A percentile compares a stretch with the other conserved stretches of the same genome.
phyloP scores from a whole-genome alignment of 2,329 filamentous ascomycete species.

The Neoscytalidium dimidiatum region DNA sequence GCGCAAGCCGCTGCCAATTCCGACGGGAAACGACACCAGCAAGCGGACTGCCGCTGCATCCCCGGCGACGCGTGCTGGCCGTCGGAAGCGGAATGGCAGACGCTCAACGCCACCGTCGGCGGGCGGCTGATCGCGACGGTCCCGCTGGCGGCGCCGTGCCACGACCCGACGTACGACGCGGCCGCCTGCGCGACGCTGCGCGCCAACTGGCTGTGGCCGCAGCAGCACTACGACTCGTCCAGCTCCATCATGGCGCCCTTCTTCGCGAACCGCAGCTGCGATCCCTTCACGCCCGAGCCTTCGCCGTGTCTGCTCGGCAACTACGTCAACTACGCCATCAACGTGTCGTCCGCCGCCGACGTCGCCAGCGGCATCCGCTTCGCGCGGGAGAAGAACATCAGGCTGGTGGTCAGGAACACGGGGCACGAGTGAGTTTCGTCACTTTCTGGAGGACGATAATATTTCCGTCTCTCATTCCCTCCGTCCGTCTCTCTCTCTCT shows the following conservation, averaged over 20 bases:
- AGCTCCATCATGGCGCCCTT: constrained; percentile 13
- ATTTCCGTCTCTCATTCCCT: background rate
- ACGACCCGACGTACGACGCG: constrained; percentile 37
- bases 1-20: background rate
- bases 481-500: background rate
- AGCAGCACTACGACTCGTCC: constrained; percentile 10
- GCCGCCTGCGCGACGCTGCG: constrained; percentile 25
- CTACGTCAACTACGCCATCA: constrained; percentile 3
- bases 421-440: constrained; percentile 39
- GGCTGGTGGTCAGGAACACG: constrained; percentile 39
- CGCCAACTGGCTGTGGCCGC: constrained; percentile 29
- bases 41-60: constrained; percentile 50
- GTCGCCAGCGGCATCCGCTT: constrained; percentile 27
- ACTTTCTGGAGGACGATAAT: too few species aligned
- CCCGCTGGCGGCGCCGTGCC: constrained; percentile 51
- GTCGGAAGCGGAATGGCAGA: constrained; percentile 45
- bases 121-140: constrained; percentile 46
- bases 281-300: background rate
- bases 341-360: constrained; percentile 18
- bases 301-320: background rate
- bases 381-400: constrained; percentile 33
- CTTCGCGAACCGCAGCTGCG: constrained; percentile 22
- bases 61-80: constrained; percentile 54
- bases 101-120: constrained; percentile 48
- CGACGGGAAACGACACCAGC: too few species aligned